Conservation (phyloP, 768 basidiomycete species). For the Rhodosporidiobolus odoratus region DNA sequence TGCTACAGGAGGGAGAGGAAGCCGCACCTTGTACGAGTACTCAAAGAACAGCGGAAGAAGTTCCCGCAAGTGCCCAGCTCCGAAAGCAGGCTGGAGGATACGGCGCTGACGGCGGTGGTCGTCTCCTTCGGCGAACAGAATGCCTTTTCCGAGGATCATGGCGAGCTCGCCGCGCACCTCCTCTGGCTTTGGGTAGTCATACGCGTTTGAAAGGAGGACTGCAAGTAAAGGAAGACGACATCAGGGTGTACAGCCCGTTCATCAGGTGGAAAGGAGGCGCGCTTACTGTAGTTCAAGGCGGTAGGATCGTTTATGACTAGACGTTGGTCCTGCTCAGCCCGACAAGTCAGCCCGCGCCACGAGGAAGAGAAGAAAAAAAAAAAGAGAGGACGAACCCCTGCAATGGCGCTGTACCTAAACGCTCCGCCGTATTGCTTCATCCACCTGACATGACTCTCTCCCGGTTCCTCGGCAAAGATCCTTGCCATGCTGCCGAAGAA, state of each 20-base stretch:
- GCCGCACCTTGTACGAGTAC: slow-evolving; percentile 22
- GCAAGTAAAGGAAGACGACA: slow-evolving; percentile 30
- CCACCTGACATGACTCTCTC: slow-evolving; percentile 56
- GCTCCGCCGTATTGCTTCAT: slow-evolving; percentile 56
- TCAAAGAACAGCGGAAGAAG: slow-evolving; percentile 35
- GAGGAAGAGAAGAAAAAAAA: neutral
- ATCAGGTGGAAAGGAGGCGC: slow-evolving; percentile 26
- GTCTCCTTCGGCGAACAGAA: slow-evolving; percentile 39
- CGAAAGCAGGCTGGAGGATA: slow-evolving; percentile 36
- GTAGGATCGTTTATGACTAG: too few species aligned
- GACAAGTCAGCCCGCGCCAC: neutral
- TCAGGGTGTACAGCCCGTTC: too few species aligned
- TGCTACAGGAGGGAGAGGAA: too few species aligned
- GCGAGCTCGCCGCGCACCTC: slow-evolving; percentile 32
- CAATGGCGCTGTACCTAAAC: slow-evolving; percentile 57
- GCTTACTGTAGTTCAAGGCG: slow-evolving; percentile 15
- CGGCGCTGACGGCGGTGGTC: slow-evolving; percentile 38
- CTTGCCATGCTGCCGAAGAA: slow-evolving; percentile 9
- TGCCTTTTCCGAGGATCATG: slow-evolving; percentile 36
- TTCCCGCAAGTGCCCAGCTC: slow-evolving; percentile 20
- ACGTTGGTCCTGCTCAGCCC: neutral
- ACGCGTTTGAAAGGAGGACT: slow-evolving; percentile 31
- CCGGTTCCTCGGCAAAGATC: slow-evolving; percentile 47
- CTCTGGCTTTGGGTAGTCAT: slow-evolving; percentile 37
- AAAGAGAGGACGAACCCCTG: slow-evolving; percentile 51